Percentiles rank a stretch among this genome's conserved stretches.
Conservation (phyloP, 345 rosid species). For the Brassica cretica region DNA sequence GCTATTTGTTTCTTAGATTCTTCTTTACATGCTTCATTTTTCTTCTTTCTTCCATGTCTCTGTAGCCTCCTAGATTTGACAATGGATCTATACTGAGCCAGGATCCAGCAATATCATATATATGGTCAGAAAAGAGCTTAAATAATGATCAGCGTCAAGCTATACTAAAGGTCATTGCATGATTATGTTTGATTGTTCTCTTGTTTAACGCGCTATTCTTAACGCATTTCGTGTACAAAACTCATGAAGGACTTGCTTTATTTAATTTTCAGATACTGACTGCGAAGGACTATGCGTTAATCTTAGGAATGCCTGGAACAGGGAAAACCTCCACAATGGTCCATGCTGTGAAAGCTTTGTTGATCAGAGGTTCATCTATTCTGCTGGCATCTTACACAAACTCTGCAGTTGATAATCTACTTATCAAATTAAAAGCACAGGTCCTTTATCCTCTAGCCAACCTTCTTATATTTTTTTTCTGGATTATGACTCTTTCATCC, state of each 20-base stretch:
- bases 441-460: slow-evolving; percentile 46
- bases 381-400: slow-evolving; percentile 97
- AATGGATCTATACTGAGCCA: slow-evolving; percentile 86
- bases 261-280: slow-evolving; percentile 74
- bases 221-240: background rate
- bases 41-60: slow-evolving; percentile 22
- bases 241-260: background rate
- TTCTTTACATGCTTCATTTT: slow-evolving; percentile 9
- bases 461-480: slow-evolving; percentile 14
- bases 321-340: slow-evolving; percentile 99
- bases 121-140: slow-evolving; percentile 83
- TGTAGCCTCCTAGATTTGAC: slow-evolving; percentile 93
- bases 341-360: slow-evolving; percentile 93
- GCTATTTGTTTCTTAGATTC: slow-evolving; percentile 14
- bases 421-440: slow-evolving; percentile 94
- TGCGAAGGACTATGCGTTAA: slow-evolving; percentile 89
- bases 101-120: slow-evolving; percentile 93
- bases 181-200: slow-evolving; percentile 22
- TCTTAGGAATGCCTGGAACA: slow-evolving; percentile 99
- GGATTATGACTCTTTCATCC: slow-evolving; percentile 5
- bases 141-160: slow-evolving; percentile 97
- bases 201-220: slow-evolving; percentile 13
- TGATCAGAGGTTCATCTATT: slow-evolving; percentile 90
- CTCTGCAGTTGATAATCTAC: slow-evolving; percentile 96
- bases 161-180: slow-evolving; percentile 72